Base-by-base conservation (phyloP, 208 protist genomes). In the Spongospora subterranea region DNA sequence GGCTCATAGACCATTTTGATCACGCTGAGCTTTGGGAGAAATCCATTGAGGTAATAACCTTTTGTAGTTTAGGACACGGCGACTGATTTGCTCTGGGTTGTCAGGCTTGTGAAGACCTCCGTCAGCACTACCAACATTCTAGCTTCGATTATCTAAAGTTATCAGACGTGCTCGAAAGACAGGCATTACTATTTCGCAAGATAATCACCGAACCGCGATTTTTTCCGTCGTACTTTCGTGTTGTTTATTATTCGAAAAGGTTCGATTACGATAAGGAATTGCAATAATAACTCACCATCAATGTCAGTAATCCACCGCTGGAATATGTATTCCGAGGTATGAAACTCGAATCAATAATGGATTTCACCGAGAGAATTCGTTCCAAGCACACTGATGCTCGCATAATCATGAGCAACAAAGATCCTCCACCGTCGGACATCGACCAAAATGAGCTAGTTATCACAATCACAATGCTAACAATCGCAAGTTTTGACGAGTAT, bases 171-270 rank as follows among this genome's bases (percentile, higher is more conserved):
- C 71, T 82, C 13, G 71, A 82, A 43, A 35, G n/a, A 40, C 17
- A 82, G n/a, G 71, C 71, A 20, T 20, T n/a, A 39, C n/a, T 82
- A 6, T 82, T 82, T 43, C n/a, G 71, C n/a, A 82, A 82, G 40
- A 82, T 82, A 35, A 82, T 82, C n/a, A 39, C 35, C n/a, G 35
- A 82, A 82, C 17, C 71, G 17, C 71, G 71, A 20, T 82, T 45
- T n/a, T 82, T 82, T 43, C 71, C 71, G 35, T 82, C 71, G 71
- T 82, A 82, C 71, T 82, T 82, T 43, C 71, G 71, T 40, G 71
- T 82, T 6, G 71, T 82, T 20, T 35, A 45, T 43, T 35, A 82
- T 6, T 40, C 17, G 35, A 39, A 82, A 45, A 39, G 71, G n/a
- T 82, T 82, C 40, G 13, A n/a, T 43, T 6, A 20, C n/a, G 71